Evolutionary conservation across 148 eudicot species (phyloP).

Genomic region (Vaccinium vitisidaea): DNA sequence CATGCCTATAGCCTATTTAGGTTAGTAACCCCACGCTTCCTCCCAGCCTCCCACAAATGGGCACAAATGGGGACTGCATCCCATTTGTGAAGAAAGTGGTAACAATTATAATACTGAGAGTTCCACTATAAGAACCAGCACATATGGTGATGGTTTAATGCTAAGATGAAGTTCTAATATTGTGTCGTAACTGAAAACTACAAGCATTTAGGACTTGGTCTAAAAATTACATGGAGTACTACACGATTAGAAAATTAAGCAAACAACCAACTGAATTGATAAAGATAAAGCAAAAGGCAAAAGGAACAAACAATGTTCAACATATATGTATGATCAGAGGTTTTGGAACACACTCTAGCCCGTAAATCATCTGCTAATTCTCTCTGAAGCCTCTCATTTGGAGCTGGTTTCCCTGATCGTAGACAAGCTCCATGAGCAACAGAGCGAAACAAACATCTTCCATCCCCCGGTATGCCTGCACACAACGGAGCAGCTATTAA

Average conservation of each 20-base stretch:
- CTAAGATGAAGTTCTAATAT: not conserved
- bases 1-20: not conserved
- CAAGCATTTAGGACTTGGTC: not conserved
- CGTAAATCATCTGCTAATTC: slow-evolving; percentile 91
- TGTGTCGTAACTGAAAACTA: not conserved
- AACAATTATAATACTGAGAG: not conserved
- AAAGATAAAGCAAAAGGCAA: not conserved
- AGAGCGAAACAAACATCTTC: slow-evolving; percentile 95
- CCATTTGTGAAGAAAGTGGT: slow-evolving; percentile 1
- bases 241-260: not conserved
- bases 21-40: not conserved
- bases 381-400: slow-evolving; percentile 70
- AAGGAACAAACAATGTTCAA: slow-evolving; percentile 6
- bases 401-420: slow-evolving; percentile 74
- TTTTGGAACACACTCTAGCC: slow-evolving; percentile 47
- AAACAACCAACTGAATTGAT: not conserved
- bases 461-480: slow-evolving; percentile 97
- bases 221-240: not conserved
- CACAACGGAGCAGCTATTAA: slow-evolving; percentile 13
- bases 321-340: not conserved
- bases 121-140: not conserved
- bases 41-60: not conserved
- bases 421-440: slow-evolving; percentile 95
- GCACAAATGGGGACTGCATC: too few species aligned
- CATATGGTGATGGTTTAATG: not conserved